Evolutionary conservation across 306 rosid species (phyloP).

Genomic region (Vicia villosa): DNA sequence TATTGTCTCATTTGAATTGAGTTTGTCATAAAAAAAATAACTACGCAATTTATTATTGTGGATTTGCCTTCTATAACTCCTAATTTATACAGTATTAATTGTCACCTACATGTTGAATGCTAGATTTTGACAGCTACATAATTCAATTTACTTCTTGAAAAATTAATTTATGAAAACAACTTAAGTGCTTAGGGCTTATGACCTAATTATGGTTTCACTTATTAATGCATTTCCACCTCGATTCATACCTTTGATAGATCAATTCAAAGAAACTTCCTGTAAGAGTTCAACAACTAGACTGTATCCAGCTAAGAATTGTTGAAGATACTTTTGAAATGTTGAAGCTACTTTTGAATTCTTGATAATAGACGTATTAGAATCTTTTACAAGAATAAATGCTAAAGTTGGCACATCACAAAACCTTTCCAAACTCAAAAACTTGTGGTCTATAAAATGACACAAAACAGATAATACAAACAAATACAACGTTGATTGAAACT

Average conservation of each 20-base stretch:
- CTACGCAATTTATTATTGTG: background rate
- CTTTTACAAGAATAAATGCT: conserved; percentile 41
- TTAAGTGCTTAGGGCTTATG: background rate
- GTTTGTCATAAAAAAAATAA: too few species aligned
- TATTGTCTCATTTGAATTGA: too few species aligned
- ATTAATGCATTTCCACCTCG: conserved; percentile 6
- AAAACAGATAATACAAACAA: conserved; percentile 20
- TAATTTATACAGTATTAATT: too few species aligned
- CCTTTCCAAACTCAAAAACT: conserved; percentile 23
- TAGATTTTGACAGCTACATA: too few species aligned
- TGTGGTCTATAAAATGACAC: conserved; percentile 33
- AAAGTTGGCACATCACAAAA: conserved; percentile 29
- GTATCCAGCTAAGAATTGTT: conserved; percentile 32
- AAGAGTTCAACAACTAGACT: conserved; percentile 21
- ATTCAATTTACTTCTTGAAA: too few species aligned
- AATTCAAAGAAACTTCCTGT: conserved; percentile 40
- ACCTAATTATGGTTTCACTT: background rate
- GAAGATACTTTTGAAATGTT: conserved; percentile 21
- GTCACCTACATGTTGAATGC: too few species aligned
- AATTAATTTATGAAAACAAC: too few species aligned
- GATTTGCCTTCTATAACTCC: background rate
- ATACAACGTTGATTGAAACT: conserved; percentile 3
- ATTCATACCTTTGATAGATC: conserved; percentile 28
- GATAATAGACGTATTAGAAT: conserved; percentile 25
- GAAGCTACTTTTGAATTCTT: conserved; percentile 16